Evolutionary conservation across 768 basidiomycete genomes (phyloP).

Genomic region (Phallus indusiatus): DNA sequence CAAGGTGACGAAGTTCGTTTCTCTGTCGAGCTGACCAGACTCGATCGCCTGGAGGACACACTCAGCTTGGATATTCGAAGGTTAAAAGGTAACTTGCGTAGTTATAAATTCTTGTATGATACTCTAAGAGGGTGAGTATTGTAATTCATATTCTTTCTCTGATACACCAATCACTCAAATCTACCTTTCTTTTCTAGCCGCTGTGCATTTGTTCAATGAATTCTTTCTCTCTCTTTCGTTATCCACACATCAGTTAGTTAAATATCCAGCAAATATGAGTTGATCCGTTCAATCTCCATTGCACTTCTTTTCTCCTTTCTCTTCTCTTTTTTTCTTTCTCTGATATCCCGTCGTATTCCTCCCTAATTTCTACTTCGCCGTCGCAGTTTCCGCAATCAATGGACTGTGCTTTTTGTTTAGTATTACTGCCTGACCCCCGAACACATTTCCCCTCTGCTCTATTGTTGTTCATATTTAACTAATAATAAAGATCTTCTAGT

Average conservation of each 20-base stretch:
- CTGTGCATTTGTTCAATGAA: constrained; percentile 9
- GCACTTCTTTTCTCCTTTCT: too few relatives aligned
- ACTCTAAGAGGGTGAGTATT: constrained; percentile 69
- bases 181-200: constrained; percentile 4
- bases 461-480: too few relatives aligned
- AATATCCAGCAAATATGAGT: not conserved
- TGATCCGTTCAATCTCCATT: too few relatives aligned
- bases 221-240: not conserved
- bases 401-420: too few relatives aligned
- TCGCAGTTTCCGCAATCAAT: too few relatives aligned
- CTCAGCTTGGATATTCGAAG: constrained; percentile 89
- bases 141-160: constrained; percentile 4
- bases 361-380: too few relatives aligned
- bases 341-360: too few relatives aligned
- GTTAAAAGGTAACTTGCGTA: constrained; percentile 84
- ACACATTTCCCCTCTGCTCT: too few relatives aligned
- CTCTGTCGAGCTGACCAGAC: constrained; percentile 84
- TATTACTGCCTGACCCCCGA: too few relatives aligned
- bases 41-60: constrained; percentile 84
- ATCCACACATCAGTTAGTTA: not conserved
- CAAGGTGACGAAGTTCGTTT: constrained; percentile 95
- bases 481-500: too few relatives aligned
- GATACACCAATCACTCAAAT: not conserved
- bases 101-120: constrained; percentile 90
- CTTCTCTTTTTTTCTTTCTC: too few relatives aligned